These are phyloP conservation scores for Teratosphaeria viscida DNA, from an alignment of 2,329 filamentous ascomycete species.

Conservation along the genomic window DNA sequence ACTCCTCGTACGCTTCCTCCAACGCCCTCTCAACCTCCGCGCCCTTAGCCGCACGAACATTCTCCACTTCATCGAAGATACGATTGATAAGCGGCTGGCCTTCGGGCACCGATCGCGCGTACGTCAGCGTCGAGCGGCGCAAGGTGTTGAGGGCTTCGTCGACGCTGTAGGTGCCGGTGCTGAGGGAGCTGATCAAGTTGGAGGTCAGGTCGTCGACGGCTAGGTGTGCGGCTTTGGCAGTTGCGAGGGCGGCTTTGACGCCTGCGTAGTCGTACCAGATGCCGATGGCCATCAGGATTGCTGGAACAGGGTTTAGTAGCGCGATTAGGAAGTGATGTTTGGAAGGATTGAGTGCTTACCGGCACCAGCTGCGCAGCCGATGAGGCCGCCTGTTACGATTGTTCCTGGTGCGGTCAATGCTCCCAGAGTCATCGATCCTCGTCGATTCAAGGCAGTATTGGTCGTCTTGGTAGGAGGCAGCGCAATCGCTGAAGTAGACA, in stretches of 20 bases:
- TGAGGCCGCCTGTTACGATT: constrained; percentile 15
- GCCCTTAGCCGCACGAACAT: constrained; percentile 15
- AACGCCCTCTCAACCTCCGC: constrained; percentile 17
- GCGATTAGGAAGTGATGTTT: background rate
- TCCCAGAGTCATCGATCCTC: background rate
- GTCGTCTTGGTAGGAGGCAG: background rate
- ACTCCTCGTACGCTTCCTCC: constrained; percentile 11
- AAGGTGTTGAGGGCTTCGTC: constrained; percentile 21
- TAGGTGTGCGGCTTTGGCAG: constrained; percentile 15
- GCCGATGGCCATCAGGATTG: constrained; percentile 16
- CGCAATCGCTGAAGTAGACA: background rate
- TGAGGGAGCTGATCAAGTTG: constrained; percentile 17
- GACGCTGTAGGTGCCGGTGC: constrained; percentile 19
- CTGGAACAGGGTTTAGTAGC: background rate
- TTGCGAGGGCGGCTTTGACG: constrained; percentile 17
- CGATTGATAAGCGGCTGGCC: constrained; percentile 17
- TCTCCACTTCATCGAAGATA: constrained; percentile 17
- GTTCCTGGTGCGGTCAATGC: background rate
- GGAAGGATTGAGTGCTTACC: background rate
- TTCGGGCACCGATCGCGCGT: constrained; percentile 16
- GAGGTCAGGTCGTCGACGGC: constrained; percentile 19
- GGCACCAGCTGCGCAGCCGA: constrained; percentile 19
- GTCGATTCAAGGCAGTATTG: background rate
- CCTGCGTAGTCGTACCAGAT: constrained; percentile 18
- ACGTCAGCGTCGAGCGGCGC: constrained; percentile 17